Percentiles rank a stretch among this genome's conserved stretches.
Conservation (phyloP, 495 filamentous ascomycete genomes). For the Hyaloscypha variabilis region DNA sequence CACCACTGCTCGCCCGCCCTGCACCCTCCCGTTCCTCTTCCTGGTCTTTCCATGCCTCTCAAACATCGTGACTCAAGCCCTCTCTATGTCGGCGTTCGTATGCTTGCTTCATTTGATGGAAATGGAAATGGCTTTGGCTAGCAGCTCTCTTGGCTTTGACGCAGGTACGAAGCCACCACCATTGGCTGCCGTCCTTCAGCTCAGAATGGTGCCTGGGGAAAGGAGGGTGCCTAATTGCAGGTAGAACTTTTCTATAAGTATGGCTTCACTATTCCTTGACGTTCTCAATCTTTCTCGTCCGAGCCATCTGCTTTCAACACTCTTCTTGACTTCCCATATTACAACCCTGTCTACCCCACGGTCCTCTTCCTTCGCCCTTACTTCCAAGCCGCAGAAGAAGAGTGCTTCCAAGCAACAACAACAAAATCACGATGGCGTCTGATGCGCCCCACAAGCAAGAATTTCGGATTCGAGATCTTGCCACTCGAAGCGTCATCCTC, state of each 20-base stretch:
- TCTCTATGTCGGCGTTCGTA: not conserved
- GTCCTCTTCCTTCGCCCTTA: not conserved
- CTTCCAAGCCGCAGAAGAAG: not conserved
- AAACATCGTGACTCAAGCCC: not conserved
- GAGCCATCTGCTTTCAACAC: not conserved
- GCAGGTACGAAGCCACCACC: not conserved
- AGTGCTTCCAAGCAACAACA: not conserved
- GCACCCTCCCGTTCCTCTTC: not conserved
- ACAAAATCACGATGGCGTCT: slow-evolving; percentile 21
- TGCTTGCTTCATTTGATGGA: slow-evolving; percentile 10
- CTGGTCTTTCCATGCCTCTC: too few relatives aligned
- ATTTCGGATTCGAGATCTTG: slow-evolving; percentile 54
- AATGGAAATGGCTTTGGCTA: not conserved
- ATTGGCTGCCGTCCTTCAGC: not conserved
- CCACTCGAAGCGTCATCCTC: slow-evolving; percentile 62
- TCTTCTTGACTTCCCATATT: not conserved
- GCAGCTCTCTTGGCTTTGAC: not conserved
- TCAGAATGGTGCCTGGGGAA: not conserved
- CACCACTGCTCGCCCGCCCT: not conserved
- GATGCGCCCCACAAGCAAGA: slow-evolving; percentile 38
- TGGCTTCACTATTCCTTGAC: not conserved
- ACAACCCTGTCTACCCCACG: not conserved
- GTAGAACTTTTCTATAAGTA: not conserved
- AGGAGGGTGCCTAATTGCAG: slow-evolving; percentile 3
- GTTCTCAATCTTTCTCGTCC: not conserved